These are phyloP conservation scores for Cicer pinnatifidum DNA, from an alignment of 306 rosid species.

Conservation along the genomic window DNA sequence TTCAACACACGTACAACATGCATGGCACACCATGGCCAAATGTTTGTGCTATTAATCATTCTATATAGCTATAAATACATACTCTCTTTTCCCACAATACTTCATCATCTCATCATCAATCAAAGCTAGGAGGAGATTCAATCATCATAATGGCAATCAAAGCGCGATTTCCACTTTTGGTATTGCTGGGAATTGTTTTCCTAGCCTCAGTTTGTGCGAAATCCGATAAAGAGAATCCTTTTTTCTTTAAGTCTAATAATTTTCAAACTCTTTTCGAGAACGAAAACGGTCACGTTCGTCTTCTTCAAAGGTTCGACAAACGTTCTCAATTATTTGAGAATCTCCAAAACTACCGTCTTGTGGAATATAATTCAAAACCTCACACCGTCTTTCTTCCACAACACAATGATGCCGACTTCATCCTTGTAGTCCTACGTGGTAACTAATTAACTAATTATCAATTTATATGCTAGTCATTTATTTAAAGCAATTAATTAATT, in stretches of 20 bases:
- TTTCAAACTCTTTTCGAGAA: constrained; percentile 28
- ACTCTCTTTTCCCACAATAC: no score
- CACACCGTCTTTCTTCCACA: constrained; percentile 39
- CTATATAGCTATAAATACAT: constrained; percentile 25
- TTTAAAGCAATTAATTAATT: neutral
- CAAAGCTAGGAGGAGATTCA: no score
- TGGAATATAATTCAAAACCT: constrained; percentile 26
- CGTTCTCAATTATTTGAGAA: neutral
- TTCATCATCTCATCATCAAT: neutral
- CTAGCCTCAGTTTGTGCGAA: neutral
- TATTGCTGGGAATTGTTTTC: constrained; percentile 39
- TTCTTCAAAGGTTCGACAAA: constrained; percentile 30
- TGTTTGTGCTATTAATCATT: neutral
- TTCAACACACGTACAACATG: constrained; percentile 49
- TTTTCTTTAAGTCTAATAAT: neutral
- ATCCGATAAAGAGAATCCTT: constrained; percentile 22
- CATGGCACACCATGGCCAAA: constrained; percentile 36
- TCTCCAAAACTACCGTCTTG: constrained; percentile 6
- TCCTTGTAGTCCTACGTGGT: constrained; percentile 35
- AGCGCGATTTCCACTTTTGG: constrained; percentile 9
- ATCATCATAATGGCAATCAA: neutral
- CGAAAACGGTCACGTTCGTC: constrained; percentile 39
- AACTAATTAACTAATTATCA: neutral
- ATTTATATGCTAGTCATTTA: no score
- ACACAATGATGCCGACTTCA: constrained; percentile 41